Percentiles rank a stretch among this genome's conserved stretches.
These are phyloP conservation scores for Asterochloris erici DNA, from an alignment of 139 green algal species.

Conservation along the genomic window DNA sequence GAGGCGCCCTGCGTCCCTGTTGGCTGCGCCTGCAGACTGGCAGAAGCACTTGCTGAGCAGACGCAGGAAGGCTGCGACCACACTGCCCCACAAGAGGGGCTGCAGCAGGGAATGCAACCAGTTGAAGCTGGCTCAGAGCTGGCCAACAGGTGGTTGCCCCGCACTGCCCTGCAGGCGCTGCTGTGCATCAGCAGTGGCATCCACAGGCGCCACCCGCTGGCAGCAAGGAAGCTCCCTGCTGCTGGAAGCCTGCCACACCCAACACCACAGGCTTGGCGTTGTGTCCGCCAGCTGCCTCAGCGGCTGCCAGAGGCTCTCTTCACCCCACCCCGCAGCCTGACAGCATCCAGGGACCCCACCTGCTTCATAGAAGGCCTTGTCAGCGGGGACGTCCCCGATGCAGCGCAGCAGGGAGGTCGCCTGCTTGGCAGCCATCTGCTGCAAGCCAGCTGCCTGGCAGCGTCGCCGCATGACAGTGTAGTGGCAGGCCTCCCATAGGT, in stretches of 20 bases:
- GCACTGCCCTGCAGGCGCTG: too few species aligned
- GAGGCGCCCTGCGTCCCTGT: constrained; percentile 38
- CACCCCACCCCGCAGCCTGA: constrained; percentile 20
- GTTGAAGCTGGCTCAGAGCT: too few species aligned
- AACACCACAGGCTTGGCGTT: too few species aligned
- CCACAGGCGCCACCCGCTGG: too few species aligned
- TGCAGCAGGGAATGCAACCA: too few species aligned
- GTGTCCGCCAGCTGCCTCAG: too few species aligned
- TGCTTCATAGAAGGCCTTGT: constrained; percentile 54
- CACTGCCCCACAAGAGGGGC: too few species aligned
- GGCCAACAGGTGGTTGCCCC: too few species aligned
- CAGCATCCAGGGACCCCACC: constrained; percentile 5
- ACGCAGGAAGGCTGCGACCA: background rate
- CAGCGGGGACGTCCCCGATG: constrained; percentile 65
- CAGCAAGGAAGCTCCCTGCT: too few species aligned
- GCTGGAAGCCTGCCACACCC: too few species aligned
- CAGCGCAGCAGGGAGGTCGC: constrained; percentile 60
- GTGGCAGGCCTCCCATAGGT: constrained; percentile 52
- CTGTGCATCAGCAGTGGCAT: too few species aligned
- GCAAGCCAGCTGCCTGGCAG: constrained; percentile 38
- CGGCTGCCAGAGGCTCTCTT: background rate
- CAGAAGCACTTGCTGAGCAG: background rate
- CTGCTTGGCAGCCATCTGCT: constrained; percentile 60
- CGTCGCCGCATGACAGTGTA: constrained; percentile 31
- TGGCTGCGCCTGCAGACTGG: constrained; percentile 35